phyloP scores from a whole-genome alignment of 805 yeast species.

The Spathaspora hagerdaliae region DNA sequence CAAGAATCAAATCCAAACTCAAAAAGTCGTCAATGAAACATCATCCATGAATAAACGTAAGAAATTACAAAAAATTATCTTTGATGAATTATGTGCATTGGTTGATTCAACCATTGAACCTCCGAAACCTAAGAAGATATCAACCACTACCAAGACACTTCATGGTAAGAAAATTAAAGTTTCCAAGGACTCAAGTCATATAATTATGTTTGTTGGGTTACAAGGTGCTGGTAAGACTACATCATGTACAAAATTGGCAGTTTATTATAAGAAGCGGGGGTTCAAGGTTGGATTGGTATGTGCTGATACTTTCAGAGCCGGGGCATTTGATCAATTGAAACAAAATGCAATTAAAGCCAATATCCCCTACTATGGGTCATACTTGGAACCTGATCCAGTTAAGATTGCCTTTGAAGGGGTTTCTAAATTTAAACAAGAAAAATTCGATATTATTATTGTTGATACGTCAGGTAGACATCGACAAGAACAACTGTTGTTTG shows the following conservation, averaged over 20 bases:
- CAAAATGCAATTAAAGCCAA: conserved; percentile 95
- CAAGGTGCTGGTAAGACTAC: conserved; percentile 99
- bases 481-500: conserved; percentile 86
- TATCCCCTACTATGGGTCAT: conserved; percentile 92
- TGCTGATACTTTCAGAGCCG: conserved; percentile 99
- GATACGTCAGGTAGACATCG: conserved; percentile 98
- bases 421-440: conserved; percentile 81
- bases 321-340: conserved; percentile 97
- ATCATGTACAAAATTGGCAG: conserved; percentile 94
- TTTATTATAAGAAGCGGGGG: conserved; percentile 88
- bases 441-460: conserved; percentile 88
- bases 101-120: conserved; percentile 68
- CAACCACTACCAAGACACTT: conserved; percentile 15
- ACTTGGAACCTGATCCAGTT: conserved; percentile 94
- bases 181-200: conserved; percentile 34
- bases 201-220: conserved; percentile 95
- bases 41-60: conserved; percentile 67
- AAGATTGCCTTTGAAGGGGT: conserved; percentile 91
- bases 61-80: conserved; percentile 86
- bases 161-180: conserved; percentile 25
- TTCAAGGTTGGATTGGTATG: conserved; percentile 94
- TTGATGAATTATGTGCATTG: conserved; percentile 82
- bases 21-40: conserved; percentile 41
- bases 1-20: conserved; percentile 45
- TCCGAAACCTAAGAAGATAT: conserved; percentile 82